Conservation (phyloP, 257 asterid genomes). For the Plectranthus barbatus region DNA sequence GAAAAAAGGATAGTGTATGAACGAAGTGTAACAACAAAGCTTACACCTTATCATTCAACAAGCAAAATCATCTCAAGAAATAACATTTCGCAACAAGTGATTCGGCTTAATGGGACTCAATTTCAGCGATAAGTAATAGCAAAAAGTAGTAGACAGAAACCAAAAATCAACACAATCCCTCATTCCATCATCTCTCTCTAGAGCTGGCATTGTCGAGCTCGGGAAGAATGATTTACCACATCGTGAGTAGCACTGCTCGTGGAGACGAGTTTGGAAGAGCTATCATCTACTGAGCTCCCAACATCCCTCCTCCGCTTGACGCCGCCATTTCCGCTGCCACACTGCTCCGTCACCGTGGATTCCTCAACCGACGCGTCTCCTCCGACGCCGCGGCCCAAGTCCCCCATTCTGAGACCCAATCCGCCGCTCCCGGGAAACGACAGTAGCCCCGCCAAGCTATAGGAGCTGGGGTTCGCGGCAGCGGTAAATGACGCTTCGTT, state of each 20-base stretch:
- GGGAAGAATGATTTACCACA: slow-evolving; percentile 32
- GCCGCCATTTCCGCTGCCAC: slow-evolving; percentile 37
- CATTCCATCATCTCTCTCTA: background rate
- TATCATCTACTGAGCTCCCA: slow-evolving; percentile 33
- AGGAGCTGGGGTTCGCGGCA: slow-evolving; percentile 58
- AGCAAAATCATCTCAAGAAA: background rate
- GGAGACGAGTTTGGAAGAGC: slow-evolving; percentile 37
- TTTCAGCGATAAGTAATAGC: background rate
- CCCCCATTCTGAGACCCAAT: slow-evolving; percentile 46
- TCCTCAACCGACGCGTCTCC: slow-evolving; percentile 47
- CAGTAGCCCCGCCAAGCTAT: slow-evolving; percentile 67
- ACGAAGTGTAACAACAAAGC: background rate
- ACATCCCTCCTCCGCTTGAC: slow-evolving; percentile 45
- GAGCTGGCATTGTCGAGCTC: background rate
- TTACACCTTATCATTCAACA: background rate
- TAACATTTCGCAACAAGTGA: background rate
- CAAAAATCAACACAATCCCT: background rate
- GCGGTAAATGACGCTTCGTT: slow-evolving; percentile 68
- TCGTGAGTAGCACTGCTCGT: slow-evolving; percentile 36
- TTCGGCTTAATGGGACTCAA: background rate
- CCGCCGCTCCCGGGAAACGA: slow-evolving; percentile 44
- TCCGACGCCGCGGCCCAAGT: slow-evolving; percentile 24
- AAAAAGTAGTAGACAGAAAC: background rate
- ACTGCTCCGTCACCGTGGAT: slow-evolving; percentile 70
- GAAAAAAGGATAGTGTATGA: background rate